Evolutionary conservation across 2,329 filamentous ascomycete genomes (phyloP).

Genomic region (Phaeosphaeriaceae sp.): DNA sequence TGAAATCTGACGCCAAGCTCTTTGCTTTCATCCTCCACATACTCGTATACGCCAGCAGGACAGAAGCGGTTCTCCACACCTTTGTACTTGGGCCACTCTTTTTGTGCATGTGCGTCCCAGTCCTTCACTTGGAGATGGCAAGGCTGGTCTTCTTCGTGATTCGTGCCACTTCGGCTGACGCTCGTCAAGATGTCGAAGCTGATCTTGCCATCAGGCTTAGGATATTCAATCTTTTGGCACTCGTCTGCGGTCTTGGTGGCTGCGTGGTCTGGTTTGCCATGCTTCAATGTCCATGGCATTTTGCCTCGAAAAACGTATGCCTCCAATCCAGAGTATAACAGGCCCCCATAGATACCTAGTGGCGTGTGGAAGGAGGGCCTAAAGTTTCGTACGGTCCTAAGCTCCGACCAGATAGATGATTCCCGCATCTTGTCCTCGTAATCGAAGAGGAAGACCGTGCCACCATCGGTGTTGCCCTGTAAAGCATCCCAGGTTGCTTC

Average conservation of each 20-base stretch:
- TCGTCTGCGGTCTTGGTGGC: conserved; percentile 81
- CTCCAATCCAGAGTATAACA: conserved; percentile 92
- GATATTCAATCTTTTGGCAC: conserved; percentile 90
- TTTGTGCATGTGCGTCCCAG: conserved; percentile 87
- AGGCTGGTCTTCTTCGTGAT: conserved; percentile 98
- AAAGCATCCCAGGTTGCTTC: conserved; percentile 87
- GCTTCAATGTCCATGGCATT: conserved; percentile 89
- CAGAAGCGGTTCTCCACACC: conserved; percentile 97
- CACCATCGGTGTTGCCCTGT: conserved; percentile 58
- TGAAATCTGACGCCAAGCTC: conserved; percentile 91
- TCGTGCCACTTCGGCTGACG: conserved; percentile 93
- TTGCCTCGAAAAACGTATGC: conserved; percentile 85
- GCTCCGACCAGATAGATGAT: conserved; percentile 90
- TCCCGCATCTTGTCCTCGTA: conserved; percentile 89
- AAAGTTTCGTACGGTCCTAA: conserved; percentile 96
- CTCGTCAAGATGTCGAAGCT: conserved; percentile 96
- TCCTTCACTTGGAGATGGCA: conserved; percentile 94
- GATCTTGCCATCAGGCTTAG: conserved; percentile 94
- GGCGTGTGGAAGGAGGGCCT: conserved; percentile 90
- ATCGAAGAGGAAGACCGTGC: conserved; percentile 88
- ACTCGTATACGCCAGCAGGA: conserved; percentile 96
- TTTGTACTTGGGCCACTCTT: conserved; percentile 85
- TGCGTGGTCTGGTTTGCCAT: conserved; percentile 77
- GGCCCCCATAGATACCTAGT: conserved; percentile 85
- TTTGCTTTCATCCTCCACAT: conserved; percentile 90